Evolutionary conservation across 768 basidiomycete species (phyloP).

Genomic region (Mycena indigotica): DNA sequence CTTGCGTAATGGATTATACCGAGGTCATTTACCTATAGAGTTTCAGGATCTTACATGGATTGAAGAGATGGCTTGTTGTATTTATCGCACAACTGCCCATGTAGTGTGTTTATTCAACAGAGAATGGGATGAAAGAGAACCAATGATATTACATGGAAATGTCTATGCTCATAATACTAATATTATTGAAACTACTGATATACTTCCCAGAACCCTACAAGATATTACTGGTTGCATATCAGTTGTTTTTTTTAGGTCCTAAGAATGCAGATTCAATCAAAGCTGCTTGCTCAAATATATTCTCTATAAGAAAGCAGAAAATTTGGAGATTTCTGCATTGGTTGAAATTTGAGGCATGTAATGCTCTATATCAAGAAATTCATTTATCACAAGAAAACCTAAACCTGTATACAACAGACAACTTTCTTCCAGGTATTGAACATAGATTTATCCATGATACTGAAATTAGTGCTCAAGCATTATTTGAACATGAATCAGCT

Average conservation of each 20-base stretch:
- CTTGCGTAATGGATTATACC: conserved; percentile 26
- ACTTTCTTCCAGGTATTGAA: background rate
- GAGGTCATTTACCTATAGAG: conserved; percentile 25
- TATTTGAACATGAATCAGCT: conserved; percentile 32
- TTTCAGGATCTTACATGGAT: conserved; percentile 31
- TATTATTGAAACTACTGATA: conserved; percentile 29
- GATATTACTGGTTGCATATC: conserved; percentile 29
- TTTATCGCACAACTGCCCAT: conserved; percentile 31
- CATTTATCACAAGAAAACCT: background rate
- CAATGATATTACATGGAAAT: conserved; percentile 34
- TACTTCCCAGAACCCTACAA: conserved; percentile 28
- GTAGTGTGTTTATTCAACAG: conserved; percentile 21
- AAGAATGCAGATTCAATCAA: conserved; percentile 20
- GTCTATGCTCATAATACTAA: conserved; percentile 39
- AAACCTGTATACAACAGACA: background rate
- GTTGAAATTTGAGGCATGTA: conserved; percentile 23
- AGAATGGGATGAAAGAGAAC: conserved; percentile 23
- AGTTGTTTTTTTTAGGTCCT: conserved; percentile 34
- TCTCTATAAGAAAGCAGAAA: conserved; percentile 26
- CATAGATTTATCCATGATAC: conserved; percentile 22
- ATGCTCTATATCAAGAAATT: conserved; percentile 22
- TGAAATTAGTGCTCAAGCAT: background rate
- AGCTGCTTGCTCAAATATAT: conserved; percentile 21
- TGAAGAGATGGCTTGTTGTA: conserved; percentile 33
- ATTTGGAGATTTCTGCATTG: conserved; percentile 29